Percentiles rank a stretch among this genome's conserved stretches.
phyloP scores from a whole-genome alignment of 495 filamentous ascomycete genomes.

The Hyaloscypha finlandica region DNA sequence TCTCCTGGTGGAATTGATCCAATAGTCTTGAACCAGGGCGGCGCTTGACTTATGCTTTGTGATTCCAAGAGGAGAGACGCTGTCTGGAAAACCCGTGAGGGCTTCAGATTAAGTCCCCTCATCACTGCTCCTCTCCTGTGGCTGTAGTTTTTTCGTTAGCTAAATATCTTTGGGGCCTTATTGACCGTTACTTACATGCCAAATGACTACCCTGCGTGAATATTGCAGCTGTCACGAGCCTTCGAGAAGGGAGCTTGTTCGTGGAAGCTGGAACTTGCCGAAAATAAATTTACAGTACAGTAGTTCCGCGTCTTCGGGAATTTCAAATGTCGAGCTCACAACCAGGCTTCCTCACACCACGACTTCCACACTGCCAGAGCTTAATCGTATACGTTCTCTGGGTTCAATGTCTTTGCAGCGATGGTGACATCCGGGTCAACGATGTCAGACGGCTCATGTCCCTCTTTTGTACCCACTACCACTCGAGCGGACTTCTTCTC shows the following conservation, averaged over 20 bases:
- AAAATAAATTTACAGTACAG: not conserved
- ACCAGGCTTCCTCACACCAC: too few species aligned
- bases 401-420: constrained; percentile 23
- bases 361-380: not conserved
- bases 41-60: constrained; percentile 41
- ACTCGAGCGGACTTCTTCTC: constrained; percentile 50
- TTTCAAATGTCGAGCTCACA: not conserved
- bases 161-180: not conserved
- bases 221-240: not conserved
- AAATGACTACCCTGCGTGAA: not conserved
- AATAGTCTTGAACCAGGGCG: constrained; percentile 78
- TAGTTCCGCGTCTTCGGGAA: not conserved
- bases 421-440: constrained; percentile 45
- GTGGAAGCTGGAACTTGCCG: not conserved
- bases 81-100: constrained; percentile 71
- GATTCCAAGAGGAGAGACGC: constrained; percentile 57
- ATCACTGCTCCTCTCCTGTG: constrained; percentile 39
- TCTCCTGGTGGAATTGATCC: constrained; percentile 77
- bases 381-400: not conserved
- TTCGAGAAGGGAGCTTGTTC: not conserved
- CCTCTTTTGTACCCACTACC: constrained; percentile 54
- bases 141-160: not conserved
- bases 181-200: not conserved
- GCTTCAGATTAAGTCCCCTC: constrained; percentile 72
- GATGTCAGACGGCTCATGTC: constrained; percentile 68